Evolutionary conservation across 192 early-diverging fungal genomes (phyloP).

Genomic region (Linnemannia schmuckeri): DNA sequence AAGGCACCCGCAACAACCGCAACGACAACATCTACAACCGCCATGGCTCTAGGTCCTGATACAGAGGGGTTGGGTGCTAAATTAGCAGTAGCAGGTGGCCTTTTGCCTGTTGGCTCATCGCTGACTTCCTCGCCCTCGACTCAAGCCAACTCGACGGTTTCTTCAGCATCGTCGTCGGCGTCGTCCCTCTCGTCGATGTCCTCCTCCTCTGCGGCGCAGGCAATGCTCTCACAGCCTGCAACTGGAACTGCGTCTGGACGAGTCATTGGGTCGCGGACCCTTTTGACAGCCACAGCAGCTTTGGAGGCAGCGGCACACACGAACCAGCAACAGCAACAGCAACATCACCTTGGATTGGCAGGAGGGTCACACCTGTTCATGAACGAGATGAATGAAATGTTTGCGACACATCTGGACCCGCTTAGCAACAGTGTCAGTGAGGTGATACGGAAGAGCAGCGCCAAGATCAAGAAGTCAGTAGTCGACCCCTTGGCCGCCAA

Average conservation of each 20-base stretch:
- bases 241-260: constrained; percentile 24
- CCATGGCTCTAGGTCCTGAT: not conserved
- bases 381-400: constrained; percentile 41
- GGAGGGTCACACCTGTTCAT: constrained; percentile 17
- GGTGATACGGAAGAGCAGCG: constrained; percentile 44
- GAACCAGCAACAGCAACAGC: not conserved
- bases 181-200: constrained; percentile 22
- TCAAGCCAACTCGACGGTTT: constrained; percentile 9
- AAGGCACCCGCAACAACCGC: constrained; percentile 53
- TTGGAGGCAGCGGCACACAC: constrained; percentile 33
- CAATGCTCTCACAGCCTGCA: constrained; percentile 29
- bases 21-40: constrained; percentile 13
- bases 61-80: not conserved
- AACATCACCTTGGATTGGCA: not conserved
- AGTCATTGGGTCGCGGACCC: constrained; percentile 17
- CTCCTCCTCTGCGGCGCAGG: constrained; percentile 1
- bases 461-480: constrained; percentile 40
- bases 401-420: constrained; percentile 40
- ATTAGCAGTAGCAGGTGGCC: not conserved
- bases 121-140: constrained; percentile 14
- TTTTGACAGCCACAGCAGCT: constrained; percentile 42
- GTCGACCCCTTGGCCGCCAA: constrained; percentile 38
- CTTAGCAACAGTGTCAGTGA: constrained; percentile 38
- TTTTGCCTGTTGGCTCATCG: not conserved
- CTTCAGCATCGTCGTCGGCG: constrained; percentile 23